Conservation (phyloP, 768 basidiomycete genomes). For the Tricholoma terreum region DNA sequence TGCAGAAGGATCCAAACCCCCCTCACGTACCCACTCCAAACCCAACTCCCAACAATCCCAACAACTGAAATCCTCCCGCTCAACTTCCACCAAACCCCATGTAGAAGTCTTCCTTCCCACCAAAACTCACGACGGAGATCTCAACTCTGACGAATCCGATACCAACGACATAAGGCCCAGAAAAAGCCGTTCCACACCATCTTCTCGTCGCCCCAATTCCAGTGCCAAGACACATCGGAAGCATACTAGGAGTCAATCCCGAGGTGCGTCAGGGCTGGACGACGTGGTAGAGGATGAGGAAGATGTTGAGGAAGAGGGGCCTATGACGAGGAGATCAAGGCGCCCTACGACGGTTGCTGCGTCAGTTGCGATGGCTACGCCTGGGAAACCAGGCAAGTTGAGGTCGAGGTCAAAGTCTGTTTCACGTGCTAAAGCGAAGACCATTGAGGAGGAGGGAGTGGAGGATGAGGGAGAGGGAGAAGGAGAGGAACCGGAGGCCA, state of each 20-base stretch:
- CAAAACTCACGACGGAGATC: conserved; percentile 38
- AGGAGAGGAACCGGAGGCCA: neutral
- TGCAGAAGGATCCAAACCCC: conserved; percentile 15
- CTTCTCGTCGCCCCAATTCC: conserved; percentile 11
- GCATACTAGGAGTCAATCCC: conserved; percentile 13
- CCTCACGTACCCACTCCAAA: conserved; percentile 25
- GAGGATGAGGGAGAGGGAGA: conserved; percentile 8
- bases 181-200: conserved; percentile 3
- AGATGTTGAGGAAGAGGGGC: conserved; percentile 17
- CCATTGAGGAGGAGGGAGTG: conserved; percentile 13
- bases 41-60: conserved; percentile 24
- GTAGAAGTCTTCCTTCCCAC: conserved; percentile 36
- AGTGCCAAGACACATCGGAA: conserved; percentile 22
- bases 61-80: conserved; percentile 24
- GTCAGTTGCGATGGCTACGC: conserved; percentile 5
- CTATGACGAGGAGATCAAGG: neutral
- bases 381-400: conserved; percentile 13
- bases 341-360: neutral
- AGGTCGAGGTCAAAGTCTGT: conserved; percentile 23
- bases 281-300: conserved; percentile 23
- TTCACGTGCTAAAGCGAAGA: conserved; percentile 8
- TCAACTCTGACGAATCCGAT: conserved; percentile 23
- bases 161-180: conserved; percentile 15
- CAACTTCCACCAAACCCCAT: conserved; percentile 29
- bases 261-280: conserved; percentile 11